phyloP scores from a whole-genome alignment of 169 alveolate genomes.

The Perkinsus marinus region DNA sequence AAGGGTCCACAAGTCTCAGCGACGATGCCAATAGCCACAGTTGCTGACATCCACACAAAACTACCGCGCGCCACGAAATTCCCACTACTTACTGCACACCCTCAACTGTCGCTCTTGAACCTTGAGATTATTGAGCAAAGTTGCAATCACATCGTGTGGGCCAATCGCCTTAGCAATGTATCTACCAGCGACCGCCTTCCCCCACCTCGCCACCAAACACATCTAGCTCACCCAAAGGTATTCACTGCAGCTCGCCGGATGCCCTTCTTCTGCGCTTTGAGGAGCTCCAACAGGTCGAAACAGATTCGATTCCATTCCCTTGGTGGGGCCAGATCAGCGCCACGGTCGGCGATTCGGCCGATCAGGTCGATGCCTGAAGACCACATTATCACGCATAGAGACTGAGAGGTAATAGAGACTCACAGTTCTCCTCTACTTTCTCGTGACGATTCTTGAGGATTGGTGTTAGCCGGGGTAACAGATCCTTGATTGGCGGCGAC shows the following conservation, averaged over 20 bases:
- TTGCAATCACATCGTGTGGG: slow-evolving; percentile 94
- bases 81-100: slow-evolving; percentile 43
- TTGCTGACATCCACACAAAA: slow-evolving; percentile 7
- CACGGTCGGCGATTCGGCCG: slow-evolving; percentile 99
- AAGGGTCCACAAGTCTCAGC: slow-evolving; percentile 99
- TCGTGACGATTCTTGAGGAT: slow-evolving; percentile 97
- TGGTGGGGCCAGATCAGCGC: slow-evolving; percentile 98
- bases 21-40: slow-evolving; percentile 96
- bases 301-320: slow-evolving; percentile 99
- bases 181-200: neutral
- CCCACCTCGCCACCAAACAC: neutral
- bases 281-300: slow-evolving; percentile 90
- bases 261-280: slow-evolving; percentile 85
- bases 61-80: neutral
- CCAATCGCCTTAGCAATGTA: slow-evolving; percentile 99
- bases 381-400: slow-evolving; percentile 9
- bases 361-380: slow-evolving; percentile 76
- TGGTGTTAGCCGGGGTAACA: slow-evolving; percentile 97
- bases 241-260: slow-evolving; percentile 95
- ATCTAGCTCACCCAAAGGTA: slow-evolving; percentile 78
- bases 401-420: neutral
- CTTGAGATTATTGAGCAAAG: slow-evolving; percentile 79
- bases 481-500: slow-evolving; percentile 99
- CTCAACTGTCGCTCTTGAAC: slow-evolving; percentile 99
- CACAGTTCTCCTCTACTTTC: slow-evolving; percentile 87